Conservation (phyloP, 2,329 filamentous ascomycete genomes). For the Claviceps cyperi region DNA sequence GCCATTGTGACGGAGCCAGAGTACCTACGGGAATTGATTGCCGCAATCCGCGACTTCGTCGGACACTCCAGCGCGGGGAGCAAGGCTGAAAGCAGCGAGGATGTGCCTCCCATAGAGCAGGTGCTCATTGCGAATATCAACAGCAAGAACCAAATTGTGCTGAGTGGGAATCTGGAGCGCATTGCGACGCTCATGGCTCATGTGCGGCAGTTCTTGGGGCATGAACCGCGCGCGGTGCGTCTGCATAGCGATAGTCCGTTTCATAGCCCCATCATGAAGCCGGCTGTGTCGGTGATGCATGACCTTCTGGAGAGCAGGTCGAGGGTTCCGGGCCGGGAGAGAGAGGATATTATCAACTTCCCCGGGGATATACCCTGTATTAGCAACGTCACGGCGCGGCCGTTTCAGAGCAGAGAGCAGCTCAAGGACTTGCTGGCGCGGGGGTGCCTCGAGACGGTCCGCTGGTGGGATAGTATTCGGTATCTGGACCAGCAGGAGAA, state of each 20-base stretch:
- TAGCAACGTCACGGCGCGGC: constrained; percentile 71
- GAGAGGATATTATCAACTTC: constrained; percentile 56
- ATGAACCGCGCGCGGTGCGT: constrained; percentile 77
- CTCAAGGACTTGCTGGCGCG: constrained; percentile 66
- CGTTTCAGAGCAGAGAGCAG: constrained; percentile 59
- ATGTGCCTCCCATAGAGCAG: constrained; percentile 65
- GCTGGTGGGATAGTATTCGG: constrained; percentile 87
- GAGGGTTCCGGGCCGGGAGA: constrained; percentile 35
- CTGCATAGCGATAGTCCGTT: constrained; percentile 83
- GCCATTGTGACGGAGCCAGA: constrained; percentile 78
- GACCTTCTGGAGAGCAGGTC: constrained; percentile 48
- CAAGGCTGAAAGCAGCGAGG: constrained; percentile 52
- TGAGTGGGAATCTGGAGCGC: constrained; percentile 72
- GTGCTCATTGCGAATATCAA: constrained; percentile 91
- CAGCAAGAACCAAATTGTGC: constrained; percentile 88
- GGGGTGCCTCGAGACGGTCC: constrained; percentile 80
- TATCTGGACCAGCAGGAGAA: constrained; percentile 75
- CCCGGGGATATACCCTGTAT: constrained; percentile 64
- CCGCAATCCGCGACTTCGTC: constrained; percentile 66
- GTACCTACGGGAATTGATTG: constrained; percentile 54
- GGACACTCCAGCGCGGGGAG: constrained; percentile 50
- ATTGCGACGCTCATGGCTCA: constrained; percentile 75
- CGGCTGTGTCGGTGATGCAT: constrained; percentile 62
- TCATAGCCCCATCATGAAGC: constrained; percentile 83
- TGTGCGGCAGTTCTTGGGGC: constrained; percentile 75